phyloP scores from a whole-genome alignment of 2,329 filamentous ascomycete species.

The Diplodia corticola region DNA sequence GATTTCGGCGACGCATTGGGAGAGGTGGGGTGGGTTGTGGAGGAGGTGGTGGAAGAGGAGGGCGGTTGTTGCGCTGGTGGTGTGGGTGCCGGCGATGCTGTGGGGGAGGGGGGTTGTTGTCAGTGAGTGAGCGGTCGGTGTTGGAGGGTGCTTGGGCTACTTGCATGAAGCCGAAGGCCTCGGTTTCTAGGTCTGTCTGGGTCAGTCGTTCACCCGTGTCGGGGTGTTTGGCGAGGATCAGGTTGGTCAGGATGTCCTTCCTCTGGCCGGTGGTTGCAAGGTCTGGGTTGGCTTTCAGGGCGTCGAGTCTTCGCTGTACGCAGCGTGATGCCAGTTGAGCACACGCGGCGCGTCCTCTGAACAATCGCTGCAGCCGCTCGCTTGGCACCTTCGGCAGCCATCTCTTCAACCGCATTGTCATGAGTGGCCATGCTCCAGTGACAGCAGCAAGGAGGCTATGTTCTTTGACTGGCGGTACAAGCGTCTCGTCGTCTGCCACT shows the following conservation, averaged over 20 bases:
- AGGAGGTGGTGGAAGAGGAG: constrained; percentile 38
- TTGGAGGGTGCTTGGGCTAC: neutral
- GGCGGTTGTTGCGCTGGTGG: constrained; percentile 34
- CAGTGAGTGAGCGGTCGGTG: neutral
- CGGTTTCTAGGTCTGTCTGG: constrained; percentile 36
- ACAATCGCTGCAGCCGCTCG: neutral
- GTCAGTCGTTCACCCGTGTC: constrained; percentile 38
- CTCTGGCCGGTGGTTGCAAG: constrained; percentile 24
- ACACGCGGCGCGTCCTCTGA: neutral
- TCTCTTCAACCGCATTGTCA: neutral
- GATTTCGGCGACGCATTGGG: constrained; percentile 29
- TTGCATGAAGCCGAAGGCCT: constrained; percentile 41
- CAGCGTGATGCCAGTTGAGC: neutral
- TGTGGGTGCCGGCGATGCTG: constrained; percentile 38
- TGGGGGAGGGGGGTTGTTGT: too few relatives aligned
- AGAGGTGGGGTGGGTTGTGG: constrained; percentile 31
- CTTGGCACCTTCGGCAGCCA: constrained; percentile 1
- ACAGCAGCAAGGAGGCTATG: constrained; percentile 28
- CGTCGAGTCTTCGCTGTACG: neutral
- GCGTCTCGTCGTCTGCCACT: constrained; percentile 30
- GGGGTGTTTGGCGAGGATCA: constrained; percentile 41
- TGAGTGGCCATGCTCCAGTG: neutral
- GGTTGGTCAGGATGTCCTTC: constrained; percentile 39
- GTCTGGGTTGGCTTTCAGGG: neutral
- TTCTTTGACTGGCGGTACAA: constrained; percentile 37